A percentile compares a stretch with the other conserved stretches of the same genome.
Conservation (phyloP, 2,329 filamentous ascomycete species). For the Bipolaris oryzae region DNA sequence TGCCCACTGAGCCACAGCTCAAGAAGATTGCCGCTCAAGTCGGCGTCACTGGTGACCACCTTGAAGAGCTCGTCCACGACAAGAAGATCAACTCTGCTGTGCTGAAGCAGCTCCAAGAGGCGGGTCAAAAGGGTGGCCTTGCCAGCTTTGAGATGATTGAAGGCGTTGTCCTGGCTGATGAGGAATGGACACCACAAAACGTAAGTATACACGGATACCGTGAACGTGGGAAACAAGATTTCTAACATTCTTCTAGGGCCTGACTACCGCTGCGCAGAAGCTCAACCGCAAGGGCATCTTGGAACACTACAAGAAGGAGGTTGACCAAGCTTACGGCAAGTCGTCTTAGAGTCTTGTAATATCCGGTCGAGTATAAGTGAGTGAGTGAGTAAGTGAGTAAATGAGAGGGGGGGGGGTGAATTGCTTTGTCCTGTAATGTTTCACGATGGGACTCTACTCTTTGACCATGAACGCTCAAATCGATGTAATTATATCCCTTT, state of each 20-base stretch:
- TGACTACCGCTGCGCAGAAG: constrained; percentile 61
- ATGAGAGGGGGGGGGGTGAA: neutral
- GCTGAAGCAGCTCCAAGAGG: constrained; percentile 72
- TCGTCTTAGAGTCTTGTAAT: constrained; percentile 1
- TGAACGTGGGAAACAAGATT: neutral
- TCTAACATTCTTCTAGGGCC: constrained; percentile 46
- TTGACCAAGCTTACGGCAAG: constrained; percentile 54
- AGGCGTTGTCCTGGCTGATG: constrained; percentile 78
- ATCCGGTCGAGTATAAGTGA: too few species aligned
- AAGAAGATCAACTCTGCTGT: constrained; percentile 67
- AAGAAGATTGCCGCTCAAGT: constrained; percentile 62
- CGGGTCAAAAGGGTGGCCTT: constrained; percentile 70
- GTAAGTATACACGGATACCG: constrained; percentile 60
- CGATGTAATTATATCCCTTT: constrained; percentile 12
- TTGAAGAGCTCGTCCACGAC: constrained; percentile 73
- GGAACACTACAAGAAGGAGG: constrained; percentile 58
- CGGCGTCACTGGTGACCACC: constrained; percentile 66
- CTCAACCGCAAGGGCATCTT: constrained; percentile 58
- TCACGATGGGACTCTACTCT: neutral
- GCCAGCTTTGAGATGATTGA: constrained; percentile 74
- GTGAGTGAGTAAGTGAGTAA: neutral
- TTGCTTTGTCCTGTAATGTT: neutral
- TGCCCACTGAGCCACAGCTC: constrained; percentile 62
- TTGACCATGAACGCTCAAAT: neutral
- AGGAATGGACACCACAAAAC: constrained; percentile 86